These are phyloP conservation scores for Arthrobotrys sphaeroides DNA, from an alignment of 2,329 filamentous ascomycete species.

Conservation along the genomic window DNA sequence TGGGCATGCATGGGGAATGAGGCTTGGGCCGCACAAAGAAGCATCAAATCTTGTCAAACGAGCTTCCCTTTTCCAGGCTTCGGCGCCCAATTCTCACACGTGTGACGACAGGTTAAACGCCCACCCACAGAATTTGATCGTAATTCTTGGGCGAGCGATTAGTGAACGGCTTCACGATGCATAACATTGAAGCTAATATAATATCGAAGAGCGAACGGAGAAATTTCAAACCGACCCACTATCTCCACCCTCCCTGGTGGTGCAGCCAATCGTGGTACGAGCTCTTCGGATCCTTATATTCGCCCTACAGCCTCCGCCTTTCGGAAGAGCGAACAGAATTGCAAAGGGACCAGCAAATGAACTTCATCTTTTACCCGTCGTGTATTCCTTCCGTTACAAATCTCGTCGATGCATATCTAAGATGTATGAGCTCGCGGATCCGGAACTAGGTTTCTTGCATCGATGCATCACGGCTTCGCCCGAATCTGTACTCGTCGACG, in stretches of 20 bases:
- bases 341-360: neutral
- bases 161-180: slow-evolving; percentile 16
- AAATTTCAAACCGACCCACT: neutral
- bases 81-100: slow-evolving; percentile 10
- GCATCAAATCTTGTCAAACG: neutral
- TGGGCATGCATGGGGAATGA: neutral
- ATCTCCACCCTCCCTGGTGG: neutral
- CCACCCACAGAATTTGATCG: neutral
- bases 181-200: neutral
- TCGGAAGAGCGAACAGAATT: slow-evolving; percentile 21
- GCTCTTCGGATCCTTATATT: neutral
- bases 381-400: neutral
- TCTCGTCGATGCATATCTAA: neutral
- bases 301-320: slow-evolving; percentile 7
- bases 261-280: neutral
- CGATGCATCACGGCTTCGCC: slow-evolving; percentile 16
- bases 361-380: slow-evolving; percentile 1
- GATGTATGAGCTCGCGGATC: neutral
- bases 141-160: slow-evolving; percentile 2
- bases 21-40: slow-evolving; percentile 19
- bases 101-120: neutral
- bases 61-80: neutral
- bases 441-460: neutral
- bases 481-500: slow-evolving; percentile 3
- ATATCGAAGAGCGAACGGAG: slow-evolving; percentile 16